Evolutionary conservation across 164 flowering plant species (phyloP), one percentile per base, ranked within the genome.

Genomic region (Malania oleifera): DNA sequence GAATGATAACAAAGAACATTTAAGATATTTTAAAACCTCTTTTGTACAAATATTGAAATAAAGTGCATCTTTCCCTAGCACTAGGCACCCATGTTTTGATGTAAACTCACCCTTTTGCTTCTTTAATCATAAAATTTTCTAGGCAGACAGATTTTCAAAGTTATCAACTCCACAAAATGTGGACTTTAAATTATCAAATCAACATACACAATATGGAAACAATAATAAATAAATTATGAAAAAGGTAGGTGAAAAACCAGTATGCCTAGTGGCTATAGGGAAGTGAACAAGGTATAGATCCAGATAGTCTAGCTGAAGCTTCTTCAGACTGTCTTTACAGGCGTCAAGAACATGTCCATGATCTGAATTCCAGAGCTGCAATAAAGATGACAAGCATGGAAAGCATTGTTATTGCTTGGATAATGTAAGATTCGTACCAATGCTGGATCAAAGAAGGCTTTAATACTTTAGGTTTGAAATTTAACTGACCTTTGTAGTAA

Each of bases 361-460:
- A 66, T 91, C 98, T 25, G 95, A 89, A 68, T 81, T 91, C 98
- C 98, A 91, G 8, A 91, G 92, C 95, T 91, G 87, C 69, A 73
- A 59, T 12, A 24, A 51, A 18, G 24, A 52, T 7, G 43, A 14
- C 19, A 66, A 28, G 5, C 9, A 50, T 25, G 7, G 18, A 7
- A 48, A 48, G 13, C 19, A 9, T 27, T 18, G 31, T 17, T 24
- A 11, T 14, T 34, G 2, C 38, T 20, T n/a, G 11, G 2, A 26
- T 10, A 34, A 44, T 5, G 12, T 2, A 17, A 5, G 22, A 12
- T 39, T 27, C 35, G 3, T 3, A 22, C 17, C 10, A 18, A 39
- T 15, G 26, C n/a, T 17, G 29, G 37, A 12, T 2, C 1, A 13
- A n/a, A 27, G 24, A 31, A 6, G 24, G 5, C 5, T 26, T 28